Base-by-base conservation (phyloP, 73 alveolate species). In the Blepharisma japonicum region DNA sequence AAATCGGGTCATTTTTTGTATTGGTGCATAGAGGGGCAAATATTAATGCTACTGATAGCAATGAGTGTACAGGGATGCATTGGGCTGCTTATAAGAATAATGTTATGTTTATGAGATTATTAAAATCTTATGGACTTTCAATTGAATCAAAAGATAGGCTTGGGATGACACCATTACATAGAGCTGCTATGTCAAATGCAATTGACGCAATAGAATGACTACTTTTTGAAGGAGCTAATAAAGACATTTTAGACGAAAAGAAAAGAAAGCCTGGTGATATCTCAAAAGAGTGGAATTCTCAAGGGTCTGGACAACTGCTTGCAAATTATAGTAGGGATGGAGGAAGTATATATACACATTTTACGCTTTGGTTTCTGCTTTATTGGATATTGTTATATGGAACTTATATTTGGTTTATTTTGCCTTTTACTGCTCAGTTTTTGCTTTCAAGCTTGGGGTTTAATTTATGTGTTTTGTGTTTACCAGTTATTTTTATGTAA, bases 21-120 rank as follows among this genome's bases (percentile, higher is more conserved):
- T 25, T 70, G 47, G n/a, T 14, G 42, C 39, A 14, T 2, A 9
- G 23, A 70, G 80, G 80, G 11, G 71, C 77, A 4, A 47, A 70
- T 70, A 70, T 70, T 45, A 7, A 45, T 7, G 61, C 21, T 0
- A 70, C 18, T 9, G 80, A 70, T 5, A n/a, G n/a, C 4, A 38
- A 23, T 38, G 68, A 20, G 14, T 18, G 61, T 45, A 14, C 70
- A n/a, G 66, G 27, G 4, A n/a, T 47, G 56, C 80, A 70, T 45
- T 45, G 23, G 71, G 80, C 80, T 0, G 71, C 80, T 9, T 38
- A n/a, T 47, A 70, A 70, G 45, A 70, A 70, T 45, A 23, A 70
- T 25, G 66, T 45, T 1, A 47, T 7, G n/a, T 14, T 70, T 18
- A 45, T 70, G 21, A 9, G 56, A 45, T 18, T 45, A 21, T 45